Base-by-base conservation (phyloP, 192 early-diverging fungal genomes). In the Chytriomyces sp. region DNA sequence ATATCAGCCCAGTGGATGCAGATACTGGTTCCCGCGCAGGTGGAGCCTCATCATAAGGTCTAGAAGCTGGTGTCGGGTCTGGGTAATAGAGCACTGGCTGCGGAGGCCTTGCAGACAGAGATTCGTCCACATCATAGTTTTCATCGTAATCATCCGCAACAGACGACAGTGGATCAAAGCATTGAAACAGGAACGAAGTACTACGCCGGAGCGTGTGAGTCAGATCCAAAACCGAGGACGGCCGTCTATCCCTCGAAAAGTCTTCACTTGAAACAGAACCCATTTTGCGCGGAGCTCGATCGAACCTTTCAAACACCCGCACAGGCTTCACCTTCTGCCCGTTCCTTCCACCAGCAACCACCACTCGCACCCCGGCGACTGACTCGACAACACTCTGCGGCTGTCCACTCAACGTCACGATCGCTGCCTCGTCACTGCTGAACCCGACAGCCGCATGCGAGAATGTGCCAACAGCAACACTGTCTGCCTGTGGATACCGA, bases 261-360 rank as follows among this genome's bases (percentile, higher is more conserved):
- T 18, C 67, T 11, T 28, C 67, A 23, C 18, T 13, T 26, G 20
- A 64, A 26, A n/a, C 20, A 47, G 67, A 68, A 16, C 13, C 28
- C 67, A 20, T 68, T 26, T 35, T 48, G 10, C 35, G 35, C 2
- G 35, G 35, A 35, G 35, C 35, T 4, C 35, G 2, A 4, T 35
- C 35, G 35, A 35, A 35, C 35, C 35, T 0, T 35, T 35, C 35
- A 35, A 35, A 35, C 35, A 35, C 35, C 35, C 35, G 35, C 35
- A 35, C 35, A 35, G 35, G 35, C 35, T 35, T 35, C 35, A 35
- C 35, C 35, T 35, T 7, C 2, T 20, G n/a, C n/a, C 61, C 60
- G 59, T 45, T 73, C 44, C 72, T 13, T 35, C 59, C 72, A 43
- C 72, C 72, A 46, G 43, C 26, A 35, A 68, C 67, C 18, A 73